A percentile compares a stretch with the other conserved stretches of the same genome.
Evolutionary conservation across 352 stramenopile genomes (phyloP).

Genomic region (Achlya hypogyna): DNA sequence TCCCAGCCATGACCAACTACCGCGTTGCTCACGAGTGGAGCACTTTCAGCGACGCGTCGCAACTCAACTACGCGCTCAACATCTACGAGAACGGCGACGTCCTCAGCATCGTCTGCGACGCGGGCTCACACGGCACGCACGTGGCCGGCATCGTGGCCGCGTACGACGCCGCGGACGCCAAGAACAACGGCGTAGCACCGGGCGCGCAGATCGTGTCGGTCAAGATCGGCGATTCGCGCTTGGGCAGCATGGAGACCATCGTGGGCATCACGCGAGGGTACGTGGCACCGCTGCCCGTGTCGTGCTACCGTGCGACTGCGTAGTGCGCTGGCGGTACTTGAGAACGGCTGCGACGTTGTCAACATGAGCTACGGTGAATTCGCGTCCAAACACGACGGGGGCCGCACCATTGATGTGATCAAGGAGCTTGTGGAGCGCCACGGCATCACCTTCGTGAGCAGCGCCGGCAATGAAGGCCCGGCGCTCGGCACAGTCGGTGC

Average conservation of each 20-base stretch:
- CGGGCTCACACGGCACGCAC: slow-evolving; percentile 92
- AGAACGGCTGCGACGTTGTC: slow-evolving; percentile 87
- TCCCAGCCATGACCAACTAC: slow-evolving; percentile 65
- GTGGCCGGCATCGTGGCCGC: slow-evolving; percentile 91
- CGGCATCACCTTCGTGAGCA: slow-evolving; percentile 90
- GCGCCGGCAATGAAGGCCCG: slow-evolving; percentile 94
- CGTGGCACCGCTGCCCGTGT: background rate
- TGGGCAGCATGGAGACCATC: slow-evolving; percentile 93
- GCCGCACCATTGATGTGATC: slow-evolving; percentile 83
- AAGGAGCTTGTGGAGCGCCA: slow-evolving; percentile 88
- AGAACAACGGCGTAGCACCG: slow-evolving; percentile 88
- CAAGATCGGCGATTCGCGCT: slow-evolving; percentile 92
- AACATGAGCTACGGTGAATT: slow-evolving; percentile 97
- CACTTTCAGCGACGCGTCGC: slow-evolving; percentile 83
- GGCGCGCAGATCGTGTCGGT: slow-evolving; percentile 89
- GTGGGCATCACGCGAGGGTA: slow-evolving; percentile 19
- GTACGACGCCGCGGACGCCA: slow-evolving; percentile 76
- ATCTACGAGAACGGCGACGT: slow-evolving; percentile 91
- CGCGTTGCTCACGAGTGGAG: slow-evolving; percentile 66
- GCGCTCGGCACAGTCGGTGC: slow-evolving; percentile 89
- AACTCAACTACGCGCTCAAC: slow-evolving; percentile 93
- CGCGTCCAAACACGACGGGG: slow-evolving; percentile 74
- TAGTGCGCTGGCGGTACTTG: slow-evolving; percentile 84
- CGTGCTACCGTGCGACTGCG: slow-evolving; percentile 62
- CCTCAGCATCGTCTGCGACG: slow-evolving; percentile 89